These are phyloP conservation scores for Cyclotella cryptica DNA, from an alignment of 108 stramenopile genomes.

Conservation along the genomic window DNA sequence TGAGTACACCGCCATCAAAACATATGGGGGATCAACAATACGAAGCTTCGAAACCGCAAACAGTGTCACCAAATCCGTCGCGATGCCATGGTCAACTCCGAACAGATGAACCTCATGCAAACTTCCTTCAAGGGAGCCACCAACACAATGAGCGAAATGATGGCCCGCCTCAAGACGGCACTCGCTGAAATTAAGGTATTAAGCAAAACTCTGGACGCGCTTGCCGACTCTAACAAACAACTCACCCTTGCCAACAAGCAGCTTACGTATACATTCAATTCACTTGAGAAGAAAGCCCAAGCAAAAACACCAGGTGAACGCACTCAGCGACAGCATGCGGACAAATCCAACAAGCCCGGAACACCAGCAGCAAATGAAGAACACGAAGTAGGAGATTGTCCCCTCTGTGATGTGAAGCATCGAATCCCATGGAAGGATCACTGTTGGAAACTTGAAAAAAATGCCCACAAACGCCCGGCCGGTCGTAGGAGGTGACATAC, in stretches of 20 bases:
- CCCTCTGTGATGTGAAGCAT: background rate
- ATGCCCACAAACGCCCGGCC: too few species aligned
- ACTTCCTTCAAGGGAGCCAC: background rate
- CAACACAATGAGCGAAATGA: background rate
- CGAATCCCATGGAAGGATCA: background rate
- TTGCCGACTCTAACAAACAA: slow-evolving; percentile 11
- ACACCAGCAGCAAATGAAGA: too few species aligned
- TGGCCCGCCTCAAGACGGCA: background rate
- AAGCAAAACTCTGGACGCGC: background rate
- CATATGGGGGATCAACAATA: background rate
- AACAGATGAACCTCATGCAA: slow-evolving; percentile 9
- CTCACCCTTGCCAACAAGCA: too few species aligned
- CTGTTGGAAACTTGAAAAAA: too few species aligned
- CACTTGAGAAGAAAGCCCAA: background rate
- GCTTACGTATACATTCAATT: background rate
- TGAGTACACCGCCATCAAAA: background rate
- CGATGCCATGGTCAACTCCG: background rate
- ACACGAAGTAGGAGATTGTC: too few species aligned
- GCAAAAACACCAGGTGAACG: too few species aligned
- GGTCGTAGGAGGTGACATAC: too few species aligned
- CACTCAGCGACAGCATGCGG: too few species aligned
- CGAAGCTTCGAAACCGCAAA: background rate
- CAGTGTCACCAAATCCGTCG: background rate
- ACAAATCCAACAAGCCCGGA: too few species aligned
- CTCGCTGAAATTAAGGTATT: background rate